Percentiles rank a stretch among this genome's conserved stretches.
Evolutionary conservation across 306 rosid species (phyloP).

Genomic region (Benincasa hispida): DNA sequence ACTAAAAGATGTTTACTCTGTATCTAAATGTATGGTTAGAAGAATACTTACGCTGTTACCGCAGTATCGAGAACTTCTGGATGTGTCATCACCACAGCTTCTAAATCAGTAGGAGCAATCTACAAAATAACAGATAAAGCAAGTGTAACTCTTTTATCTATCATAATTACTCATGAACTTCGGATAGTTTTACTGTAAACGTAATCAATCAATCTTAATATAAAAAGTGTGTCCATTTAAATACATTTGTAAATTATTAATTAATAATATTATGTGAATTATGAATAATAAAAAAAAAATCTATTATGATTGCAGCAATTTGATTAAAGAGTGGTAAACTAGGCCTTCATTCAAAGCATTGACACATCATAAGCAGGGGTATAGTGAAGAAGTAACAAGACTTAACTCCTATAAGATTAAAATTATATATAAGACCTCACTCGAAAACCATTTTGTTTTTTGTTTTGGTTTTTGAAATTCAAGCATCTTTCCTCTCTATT

Average conservation of each 20-base stretch:
- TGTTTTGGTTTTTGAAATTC: too few relatives aligned
- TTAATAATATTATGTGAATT: too few relatives aligned
- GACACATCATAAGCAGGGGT: not conserved
- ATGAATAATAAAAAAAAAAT: too few relatives aligned
- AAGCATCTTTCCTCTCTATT: too few relatives aligned
- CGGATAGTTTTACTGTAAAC: too few relatives aligned
- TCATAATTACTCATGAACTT: not conserved
- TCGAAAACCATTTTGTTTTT: too few relatives aligned
- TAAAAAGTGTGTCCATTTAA: too few relatives aligned
- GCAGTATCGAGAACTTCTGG: conserved; percentile 35
- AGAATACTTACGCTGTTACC: conserved; percentile 22
- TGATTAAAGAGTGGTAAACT: too few relatives aligned
- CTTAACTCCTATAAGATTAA: not conserved
- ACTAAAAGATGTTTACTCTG: not conserved
- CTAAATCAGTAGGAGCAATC: conserved; percentile 46
- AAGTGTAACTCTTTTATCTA: not conserved
- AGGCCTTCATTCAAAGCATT: not conserved
- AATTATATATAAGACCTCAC: too few relatives aligned
- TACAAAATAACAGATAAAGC: conserved; percentile 3
- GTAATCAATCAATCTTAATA: too few relatives aligned
- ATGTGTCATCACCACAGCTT: conserved; percentile 30
- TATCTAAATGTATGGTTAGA: not conserved
- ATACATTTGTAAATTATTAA: too few relatives aligned
- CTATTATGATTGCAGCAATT: too few relatives aligned
- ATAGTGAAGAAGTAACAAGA: not conserved